Conservation (phyloP, 805 yeast genomes). For the Candida tibetensis region DNA sequence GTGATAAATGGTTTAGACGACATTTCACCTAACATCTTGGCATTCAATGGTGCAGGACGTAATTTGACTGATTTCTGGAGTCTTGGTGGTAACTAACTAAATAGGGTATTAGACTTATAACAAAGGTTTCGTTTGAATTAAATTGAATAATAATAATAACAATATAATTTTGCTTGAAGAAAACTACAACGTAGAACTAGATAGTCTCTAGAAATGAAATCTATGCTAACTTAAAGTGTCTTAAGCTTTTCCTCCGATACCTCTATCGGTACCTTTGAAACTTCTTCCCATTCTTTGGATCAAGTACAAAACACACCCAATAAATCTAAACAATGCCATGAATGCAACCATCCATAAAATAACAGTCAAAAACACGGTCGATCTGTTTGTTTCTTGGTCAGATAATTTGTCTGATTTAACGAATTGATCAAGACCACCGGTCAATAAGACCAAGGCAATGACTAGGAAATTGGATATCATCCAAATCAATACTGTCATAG, state of each 20-base stretch:
- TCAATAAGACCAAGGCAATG: slow-evolving; percentile 41
- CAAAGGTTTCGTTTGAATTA: no score
- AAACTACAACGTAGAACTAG: no score
- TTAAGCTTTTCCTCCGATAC: neutral
- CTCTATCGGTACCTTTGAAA: slow-evolving; percentile 18
- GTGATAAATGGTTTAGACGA: slow-evolving; percentile 65
- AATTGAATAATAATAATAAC: no score
- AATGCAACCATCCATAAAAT: slow-evolving; percentile 62
- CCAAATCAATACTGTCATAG: slow-evolving; percentile 47
- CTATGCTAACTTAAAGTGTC: no score
- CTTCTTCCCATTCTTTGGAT: slow-evolving; percentile 29
- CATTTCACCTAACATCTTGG: slow-evolving; percentile 69
- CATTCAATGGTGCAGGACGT: slow-evolving; percentile 80
- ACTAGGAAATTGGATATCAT: slow-evolving; percentile 43
- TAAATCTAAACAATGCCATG: slow-evolving; percentile 53
- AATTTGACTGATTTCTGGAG: slow-evolving; percentile 66
- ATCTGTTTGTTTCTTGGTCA: slow-evolving; percentile 22
- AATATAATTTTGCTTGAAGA: no score
- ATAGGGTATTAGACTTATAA: no score
- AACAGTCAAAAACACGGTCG: slow-evolving; percentile 47
- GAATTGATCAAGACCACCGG: slow-evolving; percentile 44
- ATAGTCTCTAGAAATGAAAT: no score
- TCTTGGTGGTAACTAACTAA: neutral
- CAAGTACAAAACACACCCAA: slow-evolving; percentile 53
- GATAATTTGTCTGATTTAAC: slow-evolving; percentile 16